Evolutionary conservation across 306 rosid genomes (phyloP).

Genomic region (Cucurbita moschata): DNA sequence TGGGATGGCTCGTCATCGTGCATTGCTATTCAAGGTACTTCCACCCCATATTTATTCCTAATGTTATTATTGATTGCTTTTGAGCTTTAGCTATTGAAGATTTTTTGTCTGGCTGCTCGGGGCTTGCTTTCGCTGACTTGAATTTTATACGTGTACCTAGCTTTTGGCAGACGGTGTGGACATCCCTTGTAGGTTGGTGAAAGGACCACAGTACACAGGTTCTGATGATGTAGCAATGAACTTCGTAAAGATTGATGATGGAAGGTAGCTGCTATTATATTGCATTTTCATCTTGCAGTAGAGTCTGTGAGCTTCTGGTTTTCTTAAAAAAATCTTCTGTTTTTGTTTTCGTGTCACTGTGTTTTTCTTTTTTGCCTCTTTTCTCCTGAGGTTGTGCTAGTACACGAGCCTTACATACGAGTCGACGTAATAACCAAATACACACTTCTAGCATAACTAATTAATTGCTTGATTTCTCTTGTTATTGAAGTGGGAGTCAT

Average conservation of each 20-base stretch:
- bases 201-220: slow-evolving; percentile 77
- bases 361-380: background rate
- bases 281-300: background rate
- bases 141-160: slow-evolving; percentile 19
- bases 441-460: background rate
- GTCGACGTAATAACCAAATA: background rate
- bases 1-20: slow-evolving; percentile 98
- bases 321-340: background rate
- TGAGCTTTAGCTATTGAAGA: background rate
- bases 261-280: slow-evolving; percentile 46
- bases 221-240: slow-evolving; percentile 77
- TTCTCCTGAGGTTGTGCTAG: background rate
- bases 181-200: slow-evolving; percentile 79
- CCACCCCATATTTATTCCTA: background rate
- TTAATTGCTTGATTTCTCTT: slow-evolving; percentile 1
- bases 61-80: background rate
- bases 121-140: slow-evolving; percentile 3
- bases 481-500: background rate
- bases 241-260: slow-evolving; percentile 70
- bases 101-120: background rate
- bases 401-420: background rate
- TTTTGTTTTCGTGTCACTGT: background rate
- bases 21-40: slow-evolving; percentile 83
- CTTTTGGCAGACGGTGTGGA: slow-evolving; percentile 86
- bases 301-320: background rate